Percentiles rank a stretch among this genome's conserved stretches.
phyloP scores from a whole-genome alignment of 108 stramenopile genomes.

The Discostella pseudostelligera region DNA sequence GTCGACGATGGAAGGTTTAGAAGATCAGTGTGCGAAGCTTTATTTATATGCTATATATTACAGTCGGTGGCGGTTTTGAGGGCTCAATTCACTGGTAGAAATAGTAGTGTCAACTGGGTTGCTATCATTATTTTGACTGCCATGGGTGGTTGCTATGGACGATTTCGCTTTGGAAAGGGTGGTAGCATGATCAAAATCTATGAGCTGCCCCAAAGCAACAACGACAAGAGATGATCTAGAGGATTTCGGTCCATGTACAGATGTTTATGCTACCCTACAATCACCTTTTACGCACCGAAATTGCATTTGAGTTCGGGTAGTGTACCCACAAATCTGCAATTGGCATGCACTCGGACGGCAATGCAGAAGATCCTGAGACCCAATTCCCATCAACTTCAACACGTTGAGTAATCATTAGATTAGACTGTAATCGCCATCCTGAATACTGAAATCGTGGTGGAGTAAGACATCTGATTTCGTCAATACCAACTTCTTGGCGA shows the following conservation, averaged over 20 bases:
- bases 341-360: not conserved
- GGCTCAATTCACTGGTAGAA: slow-evolving; percentile 79
- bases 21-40: slow-evolving; percentile 77
- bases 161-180: slow-evolving; percentile 74
- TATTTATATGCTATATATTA: slow-evolving; percentile 72
- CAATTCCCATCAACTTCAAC: not conserved
- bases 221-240: slow-evolving; percentile 16
- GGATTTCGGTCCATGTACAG: no score
- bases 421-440: not conserved
- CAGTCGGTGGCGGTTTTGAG: slow-evolving; percentile 74
- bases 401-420: no score
- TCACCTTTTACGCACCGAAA: no score
- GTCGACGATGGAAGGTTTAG: slow-evolving; percentile 87
- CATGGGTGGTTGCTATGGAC: slow-evolving; percentile 65
- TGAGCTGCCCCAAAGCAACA: slow-evolving; percentile 63
- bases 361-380: not conserved
- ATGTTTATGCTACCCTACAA: no score
- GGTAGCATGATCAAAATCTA: slow-evolving; percentile 84
- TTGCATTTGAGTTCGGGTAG: no score
- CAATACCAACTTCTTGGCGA: no score
- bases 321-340: no score
- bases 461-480: no score
- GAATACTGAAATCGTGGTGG: no score
- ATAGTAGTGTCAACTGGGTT: slow-evolving; percentile 67
- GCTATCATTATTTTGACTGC: slow-evolving; percentile 60